Base-by-base conservation (phyloP, 352 stramenopile genomes). In the Lagenidium sp. region DNA sequence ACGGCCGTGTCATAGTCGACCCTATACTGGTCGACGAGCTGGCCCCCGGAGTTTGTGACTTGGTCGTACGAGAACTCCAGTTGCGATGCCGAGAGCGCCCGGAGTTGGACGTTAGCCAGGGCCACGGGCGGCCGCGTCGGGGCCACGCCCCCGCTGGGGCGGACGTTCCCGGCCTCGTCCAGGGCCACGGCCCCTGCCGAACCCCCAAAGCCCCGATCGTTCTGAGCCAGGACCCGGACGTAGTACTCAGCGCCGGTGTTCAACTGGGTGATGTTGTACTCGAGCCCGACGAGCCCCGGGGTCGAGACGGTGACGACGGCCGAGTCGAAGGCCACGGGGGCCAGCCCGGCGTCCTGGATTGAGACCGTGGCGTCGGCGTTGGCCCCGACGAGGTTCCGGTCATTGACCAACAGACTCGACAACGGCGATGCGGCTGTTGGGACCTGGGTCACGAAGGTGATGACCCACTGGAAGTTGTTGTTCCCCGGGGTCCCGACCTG, bases 391-490 rank as follows among this genome's bases (percentile, higher is more conserved):
- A 88, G 31, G 4, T 58, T 44, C 13, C 50, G 56, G 22, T 86
- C 76, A 37, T 91, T 91, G 0, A 59, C 61, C 12, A 74, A 44
- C 2, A 87, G 57, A 2, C 43, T 29, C 13, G 6, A 11, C 7
- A 18, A 12, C 11, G 18, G 13, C 34, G 34, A 7, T 21, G 20
- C 4, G 0, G 47, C 22, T 5, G 67, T 39, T 0, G 77, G 74
- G 2, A 90, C 64, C 31, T 85, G 68, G 12, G 52, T 61, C 16
- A 58, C 67, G 51, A 97, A 97, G 10, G 91, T 97, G 24, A 98
- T 73, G 13, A 55, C 68, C 90, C 91, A 97, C 8, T 73, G 61
- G 54, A 81, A 97, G 20, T 73, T 87, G 42, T 82, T 83, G 20
- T 60, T 47, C 13, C 67, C 78, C 4, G 63, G 64, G 3, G 32